phyloP scores from a whole-genome alignment of 441 rosid genomes.

The Gossypium armourianum region DNA sequence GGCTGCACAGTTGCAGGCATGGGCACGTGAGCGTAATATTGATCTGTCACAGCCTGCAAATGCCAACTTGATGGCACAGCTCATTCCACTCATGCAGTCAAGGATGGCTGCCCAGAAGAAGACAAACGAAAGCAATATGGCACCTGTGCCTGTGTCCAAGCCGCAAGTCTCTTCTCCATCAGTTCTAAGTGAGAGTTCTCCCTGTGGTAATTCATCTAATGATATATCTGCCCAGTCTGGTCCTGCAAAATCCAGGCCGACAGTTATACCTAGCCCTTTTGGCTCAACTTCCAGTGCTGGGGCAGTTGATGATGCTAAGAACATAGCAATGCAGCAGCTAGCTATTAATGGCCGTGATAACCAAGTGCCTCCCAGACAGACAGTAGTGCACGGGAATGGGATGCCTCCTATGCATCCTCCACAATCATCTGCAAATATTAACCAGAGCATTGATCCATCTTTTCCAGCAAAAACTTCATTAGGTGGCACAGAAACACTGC shows the following conservation, averaged over 20 bases:
- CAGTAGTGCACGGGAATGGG: constrained; percentile 51
- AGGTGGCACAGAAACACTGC: constrained; percentile 43
- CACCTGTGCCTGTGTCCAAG: constrained; percentile 45
- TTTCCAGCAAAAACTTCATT: constrained; percentile 38
- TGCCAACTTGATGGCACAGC: constrained; percentile 73
- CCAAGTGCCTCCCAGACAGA: constrained; percentile 49
- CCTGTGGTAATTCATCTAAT: constrained; percentile 66
- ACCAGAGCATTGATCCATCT: constrained; percentile 45
- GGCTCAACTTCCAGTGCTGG: constrained; percentile 49
- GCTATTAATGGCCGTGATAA: constrained; percentile 59
- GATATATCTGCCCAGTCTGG: constrained; percentile 80
- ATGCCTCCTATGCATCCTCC: constrained; percentile 60
- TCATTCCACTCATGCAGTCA: constrained; percentile 67
- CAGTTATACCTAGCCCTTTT: constrained; percentile 37
- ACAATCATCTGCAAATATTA: constrained; percentile 43
- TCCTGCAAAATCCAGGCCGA: constrained; percentile 56
- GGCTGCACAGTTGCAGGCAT: constrained; percentile 79
- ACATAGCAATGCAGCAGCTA: constrained; percentile 46
- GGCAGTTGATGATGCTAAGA: constrained; percentile 31
- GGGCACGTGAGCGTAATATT: constrained; percentile 82
- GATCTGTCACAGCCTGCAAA: constrained; percentile 87
- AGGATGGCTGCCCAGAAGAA: constrained; percentile 78
- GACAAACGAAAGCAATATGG: constrained; percentile 49
- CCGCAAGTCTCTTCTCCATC: constrained; percentile 65
- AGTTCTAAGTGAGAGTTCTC: constrained; percentile 60